These are phyloP conservation scores for Circinella minor DNA, from an alignment of 371 early-diverging fungal species.

Conservation along the genomic window DNA sequence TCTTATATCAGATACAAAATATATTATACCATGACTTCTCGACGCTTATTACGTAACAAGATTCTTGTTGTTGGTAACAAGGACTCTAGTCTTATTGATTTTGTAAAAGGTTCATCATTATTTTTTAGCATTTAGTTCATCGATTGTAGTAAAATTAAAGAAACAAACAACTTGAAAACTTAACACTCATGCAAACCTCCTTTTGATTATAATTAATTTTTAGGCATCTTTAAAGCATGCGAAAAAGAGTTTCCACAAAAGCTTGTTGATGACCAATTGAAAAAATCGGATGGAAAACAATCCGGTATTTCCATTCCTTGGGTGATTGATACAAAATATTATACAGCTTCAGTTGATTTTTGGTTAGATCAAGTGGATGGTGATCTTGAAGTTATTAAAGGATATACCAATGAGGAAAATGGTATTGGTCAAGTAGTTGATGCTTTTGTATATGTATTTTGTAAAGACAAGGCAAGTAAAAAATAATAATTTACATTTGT, in stretches of 20 bases:
- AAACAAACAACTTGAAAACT: neutral
- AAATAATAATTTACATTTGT: neutral
- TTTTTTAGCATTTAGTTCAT: neutral
- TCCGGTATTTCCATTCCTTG: slow-evolving; percentile 65
- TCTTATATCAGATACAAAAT: too few relatives aligned
- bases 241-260: slow-evolving; percentile 28
- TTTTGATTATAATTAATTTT: neutral
- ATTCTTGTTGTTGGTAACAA: slow-evolving; percentile 62
- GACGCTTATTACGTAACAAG: slow-evolving; percentile 48
- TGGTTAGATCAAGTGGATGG: slow-evolving; percentile 67
- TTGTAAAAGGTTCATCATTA: slow-evolving; percentile 50
- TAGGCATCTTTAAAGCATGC: slow-evolving; percentile 36
- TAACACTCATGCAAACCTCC: too few relatives aligned
- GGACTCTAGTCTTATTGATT: slow-evolving; percentile 49
- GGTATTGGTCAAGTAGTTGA: slow-evolving; percentile 67
- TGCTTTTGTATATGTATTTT: slow-evolving; percentile 70
- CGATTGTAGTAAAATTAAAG: too few relatives aligned
- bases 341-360: slow-evolving; percentile 69
- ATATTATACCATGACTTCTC: too few relatives aligned
- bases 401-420: slow-evolving; percentile 49
- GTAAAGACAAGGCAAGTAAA: slow-evolving; percentile 49
- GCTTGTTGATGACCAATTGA: slow-evolving; percentile 28
- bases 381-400: slow-evolving; percentile 36
- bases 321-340: slow-evolving; percentile 74
- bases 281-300: slow-evolving; percentile 38